Conservation (phyloP, 768 basidiomycete species). For the Suillus fuscotomentosus region DNA sequence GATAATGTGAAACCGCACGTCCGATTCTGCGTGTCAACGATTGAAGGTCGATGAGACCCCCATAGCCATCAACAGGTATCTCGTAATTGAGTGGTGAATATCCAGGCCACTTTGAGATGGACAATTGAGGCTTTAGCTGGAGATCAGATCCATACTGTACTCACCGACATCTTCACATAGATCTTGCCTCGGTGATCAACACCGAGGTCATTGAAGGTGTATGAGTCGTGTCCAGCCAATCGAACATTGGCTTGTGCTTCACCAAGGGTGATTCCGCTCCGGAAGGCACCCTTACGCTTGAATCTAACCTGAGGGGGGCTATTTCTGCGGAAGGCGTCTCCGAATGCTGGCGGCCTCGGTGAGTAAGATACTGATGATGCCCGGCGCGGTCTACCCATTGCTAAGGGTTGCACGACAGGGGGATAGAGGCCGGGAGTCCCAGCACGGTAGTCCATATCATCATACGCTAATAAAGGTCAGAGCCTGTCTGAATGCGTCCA, state of each 20-base stretch:
- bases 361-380: constrained; percentile 40
- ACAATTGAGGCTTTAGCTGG: constrained; percentile 3
- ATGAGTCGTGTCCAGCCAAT: constrained; percentile 61
- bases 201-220: constrained; percentile 61
- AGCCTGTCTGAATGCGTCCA: constrained; percentile 4
- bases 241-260: constrained; percentile 67
- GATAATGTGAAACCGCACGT: constrained; percentile 71
- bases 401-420: constrained; percentile 21
- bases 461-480: constrained; percentile 42
- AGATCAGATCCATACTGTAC: constrained; percentile 20
- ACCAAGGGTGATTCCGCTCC: constrained; percentile 61
- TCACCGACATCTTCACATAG: constrained; percentile 59
- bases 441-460: constrained; percentile 42
- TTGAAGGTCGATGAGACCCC: constrained; percentile 62
- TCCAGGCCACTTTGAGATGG: constrained; percentile 57
- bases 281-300: constrained; percentile 68
- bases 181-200: constrained; percentile 61
- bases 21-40: constrained; percentile 68
- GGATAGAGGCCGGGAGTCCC: constrained; percentile 23
- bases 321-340: constrained; percentile 46
- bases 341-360: constrained; percentile 33
- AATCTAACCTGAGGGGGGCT: constrained; percentile 62
- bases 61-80: constrained; percentile 67
- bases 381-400: constrained; percentile 29
- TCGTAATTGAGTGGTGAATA: constrained; percentile 72